Evolutionary conservation across 2,329 filamentous ascomycete genomes (phyloP).

Genomic region (Magnaporthiopsis incrustans): DNA sequence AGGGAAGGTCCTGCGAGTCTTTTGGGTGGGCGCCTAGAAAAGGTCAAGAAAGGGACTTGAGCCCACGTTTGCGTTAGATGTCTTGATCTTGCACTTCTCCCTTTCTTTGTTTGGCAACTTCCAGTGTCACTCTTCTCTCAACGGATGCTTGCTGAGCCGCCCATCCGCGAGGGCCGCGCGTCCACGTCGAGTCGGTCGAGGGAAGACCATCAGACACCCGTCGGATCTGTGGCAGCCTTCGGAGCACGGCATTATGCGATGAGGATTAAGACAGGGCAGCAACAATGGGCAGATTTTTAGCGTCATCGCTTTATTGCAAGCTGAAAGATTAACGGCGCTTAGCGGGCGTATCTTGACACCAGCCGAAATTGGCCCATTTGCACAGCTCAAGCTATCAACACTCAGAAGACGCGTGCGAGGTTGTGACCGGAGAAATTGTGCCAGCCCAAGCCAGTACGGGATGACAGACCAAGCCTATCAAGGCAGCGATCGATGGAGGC

Average conservation of each 20-base stretch:
- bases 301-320: neutral
- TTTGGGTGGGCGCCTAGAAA: neutral
- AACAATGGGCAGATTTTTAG: neutral
- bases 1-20: constrained; percentile 4
- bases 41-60: neutral
- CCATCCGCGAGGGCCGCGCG: neutral
- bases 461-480: neutral
- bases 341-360: neutral
- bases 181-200: neutral
- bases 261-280: no score
- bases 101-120: neutral
- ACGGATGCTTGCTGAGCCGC: no score
- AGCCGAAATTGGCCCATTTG: neutral
- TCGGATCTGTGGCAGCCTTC: neutral
- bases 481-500: neutral
- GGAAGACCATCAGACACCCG: neutral
- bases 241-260: neutral
- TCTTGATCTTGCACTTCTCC: neutral
- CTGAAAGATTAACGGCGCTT: neutral
- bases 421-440: neutral
- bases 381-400: neutral
- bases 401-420: neutral
- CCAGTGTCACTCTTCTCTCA: neutral
- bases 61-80: neutral
- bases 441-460: neutral